Base-by-base conservation (phyloP, 306 rosid species). In the Notholithocarpus densiflorus region DNA sequence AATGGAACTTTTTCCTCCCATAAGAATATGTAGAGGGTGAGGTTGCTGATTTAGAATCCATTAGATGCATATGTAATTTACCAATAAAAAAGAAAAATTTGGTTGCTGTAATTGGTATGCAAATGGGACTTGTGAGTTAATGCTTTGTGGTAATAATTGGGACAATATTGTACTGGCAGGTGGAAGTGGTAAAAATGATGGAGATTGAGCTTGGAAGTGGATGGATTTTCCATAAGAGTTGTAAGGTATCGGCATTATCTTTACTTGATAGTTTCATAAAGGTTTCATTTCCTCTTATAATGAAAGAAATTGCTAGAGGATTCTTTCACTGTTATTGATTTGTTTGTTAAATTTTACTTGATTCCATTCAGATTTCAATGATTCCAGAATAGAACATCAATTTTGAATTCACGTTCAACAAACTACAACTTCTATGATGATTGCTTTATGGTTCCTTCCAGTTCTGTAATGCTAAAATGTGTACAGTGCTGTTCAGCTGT, bases 121-220 rank as follows among this genome's bases (percentile, higher is more conserved):
- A 45, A 18, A 76, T 43, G 40, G 62, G 24, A 72, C 26, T 5
- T n/a, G 61, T 1, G 5, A 31, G 19, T 12, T 29, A 21, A 29
- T 48, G 75, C 70, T 66, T 17, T 43, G 32, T n/a, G 43, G 15
- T 18, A 15, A 20, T 55, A 66, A 79, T 61, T 24, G 55, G 21
- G 9, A 75, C 21, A 6, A 24, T 64, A 5, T 43, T 71, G 27
- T 62, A 21, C 20, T 69, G 71, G 75, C 82, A 93, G 95, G 95
- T 91, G 71, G 81, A 90, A 73, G 90, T 87, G 74, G 88, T 90
- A 59, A 87, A 79, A 64, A 86, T 88, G 98, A 90, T 95, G 96
- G 97, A 90, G 82, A 88, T 68, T 45, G 97, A 94, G 51, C 88
- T 93, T 6, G 98, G 89, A 79, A 84, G 82, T 79, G 87, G 87